Evolutionary conservation across 768 basidiomycete genomes (phyloP).

Genomic region (Coprinopsis strossmayeri): DNA sequence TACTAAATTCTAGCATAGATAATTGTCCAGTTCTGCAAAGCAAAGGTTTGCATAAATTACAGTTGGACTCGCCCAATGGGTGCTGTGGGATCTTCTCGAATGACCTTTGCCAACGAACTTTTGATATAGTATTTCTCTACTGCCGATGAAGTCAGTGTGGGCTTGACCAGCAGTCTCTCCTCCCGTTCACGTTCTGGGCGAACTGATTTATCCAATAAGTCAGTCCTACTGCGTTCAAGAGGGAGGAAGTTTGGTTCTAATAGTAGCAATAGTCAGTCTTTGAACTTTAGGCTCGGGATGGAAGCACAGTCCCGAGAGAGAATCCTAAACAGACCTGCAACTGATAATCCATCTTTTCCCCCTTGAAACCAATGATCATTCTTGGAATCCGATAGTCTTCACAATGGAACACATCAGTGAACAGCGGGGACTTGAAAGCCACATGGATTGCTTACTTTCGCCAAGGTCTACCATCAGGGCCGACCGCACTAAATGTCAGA

Average conservation of each 20-base stretch:
- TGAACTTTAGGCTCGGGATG: neutral
- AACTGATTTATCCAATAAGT: neutral
- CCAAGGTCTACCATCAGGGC: constrained; percentile 49
- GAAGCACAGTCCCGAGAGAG: neutral
- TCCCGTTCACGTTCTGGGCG: constrained; percentile 7
- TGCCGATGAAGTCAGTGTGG: constrained; percentile 22
- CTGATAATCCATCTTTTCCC: constrained; percentile 48
- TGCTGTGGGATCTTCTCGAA: constrained; percentile 20
- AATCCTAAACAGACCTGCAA: constrained; percentile 33
- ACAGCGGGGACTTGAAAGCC: neutral
- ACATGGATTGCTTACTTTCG: constrained; percentile 44
- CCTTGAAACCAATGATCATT: constrained; percentile 59
- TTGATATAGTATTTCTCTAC: constrained; percentile 33
- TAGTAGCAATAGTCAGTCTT: neutral
- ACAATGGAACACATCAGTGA: constrained; percentile 5
- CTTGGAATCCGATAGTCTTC: constrained; percentile 49
- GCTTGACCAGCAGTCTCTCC: constrained; percentile 7
- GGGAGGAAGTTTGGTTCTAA: neutral
- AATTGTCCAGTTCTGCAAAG: no score
- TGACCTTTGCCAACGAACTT: constrained; percentile 50
- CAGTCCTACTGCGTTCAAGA: neutral
- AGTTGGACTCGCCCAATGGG: neutral
- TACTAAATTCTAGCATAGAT: no score
- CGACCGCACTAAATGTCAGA: constrained; percentile 49
- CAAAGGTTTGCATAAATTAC: no score